phyloP scores from a whole-genome alignment of 108 stramenopile genomes.

The Skeletonema grethae region DNA sequence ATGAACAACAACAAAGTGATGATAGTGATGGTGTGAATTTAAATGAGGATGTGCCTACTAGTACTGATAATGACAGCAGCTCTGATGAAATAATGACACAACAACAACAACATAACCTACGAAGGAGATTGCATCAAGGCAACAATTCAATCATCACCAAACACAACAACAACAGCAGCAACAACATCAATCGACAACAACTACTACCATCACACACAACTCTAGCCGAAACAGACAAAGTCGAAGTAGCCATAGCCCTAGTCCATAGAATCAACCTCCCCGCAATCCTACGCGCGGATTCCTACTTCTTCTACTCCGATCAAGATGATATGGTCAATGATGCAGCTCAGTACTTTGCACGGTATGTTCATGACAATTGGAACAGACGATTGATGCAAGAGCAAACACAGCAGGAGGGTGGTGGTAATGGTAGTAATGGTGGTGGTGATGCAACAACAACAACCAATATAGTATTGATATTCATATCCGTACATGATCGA shows the following conservation, averaged over 20 bases:
- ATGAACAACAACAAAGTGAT: background rate
- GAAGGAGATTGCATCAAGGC: background rate
- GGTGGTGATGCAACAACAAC: slow-evolving; percentile 18
- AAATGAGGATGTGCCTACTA: background rate
- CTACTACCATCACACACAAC: background rate
- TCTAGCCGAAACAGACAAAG: slow-evolving; percentile 10
- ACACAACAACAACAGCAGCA: background rate
- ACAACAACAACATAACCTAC: background rate
- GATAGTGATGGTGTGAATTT: background rate
- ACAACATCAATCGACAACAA: background rate
- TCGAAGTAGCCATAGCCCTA: slow-evolving; percentile 47
- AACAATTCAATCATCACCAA: background rate
- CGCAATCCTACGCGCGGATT: slow-evolving; percentile 65
- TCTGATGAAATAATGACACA: background rate
- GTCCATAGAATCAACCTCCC: slow-evolving; percentile 69
- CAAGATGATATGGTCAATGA: slow-evolving; percentile 91
- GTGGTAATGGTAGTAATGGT: no score
- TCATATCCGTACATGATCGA: slow-evolving; percentile 79
- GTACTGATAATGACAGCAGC: background rate
- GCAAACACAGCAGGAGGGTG: background rate
- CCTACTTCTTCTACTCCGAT: slow-evolving; percentile 84
- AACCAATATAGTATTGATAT: slow-evolving; percentile 67
- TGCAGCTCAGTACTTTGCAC: slow-evolving; percentile 86
- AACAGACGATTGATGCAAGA: slow-evolving; percentile 33
- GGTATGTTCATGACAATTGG: slow-evolving; percentile 79